Evolutionary conservation across 176 grass and related monocot genomes (phyloP), one percentile per base, ranked within the genome.

Genomic region (Aegilops umbellulata): DNA sequence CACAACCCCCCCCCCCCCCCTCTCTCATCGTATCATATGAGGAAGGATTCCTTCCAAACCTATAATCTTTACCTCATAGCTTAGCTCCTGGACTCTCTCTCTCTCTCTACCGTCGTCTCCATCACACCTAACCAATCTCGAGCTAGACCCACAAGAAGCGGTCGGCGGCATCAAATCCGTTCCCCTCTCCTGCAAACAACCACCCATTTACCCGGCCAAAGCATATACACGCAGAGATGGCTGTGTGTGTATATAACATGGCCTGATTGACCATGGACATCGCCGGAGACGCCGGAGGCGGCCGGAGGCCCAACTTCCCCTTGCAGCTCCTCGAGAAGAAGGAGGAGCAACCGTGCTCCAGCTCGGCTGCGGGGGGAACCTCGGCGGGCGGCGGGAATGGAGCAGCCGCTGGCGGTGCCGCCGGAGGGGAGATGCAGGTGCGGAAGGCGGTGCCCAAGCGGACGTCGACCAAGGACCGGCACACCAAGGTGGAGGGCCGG

Each of bases 261-360:
- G 83, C 68, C 30, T 92, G 42, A 89, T 88, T 92, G 79, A 88
- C 83, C 79, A 90, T 83, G 83, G 83, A 91, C 62, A 79, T 91
- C 69, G 85, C 91, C 77, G 85, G 85, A 72, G 93, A 89, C 38
- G 89, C 69, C 68, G 89, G 90, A 69, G 95, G 90, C 5, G 81
- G 87, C 32, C 95, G 93, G 27, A 81, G 93, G 22, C 90, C 95
- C 7, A 93, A 93, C 93, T 98, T 98, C 83, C 95, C 91, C 11
- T 81, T 95, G 31, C 93, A 95, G 76, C 93, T 95, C 15, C 89
- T 98, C 13, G 93, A 98, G 85, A 98, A 98, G 95, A 95, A 95
- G 80, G 93, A 95, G 88, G 86, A 87, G 35, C 83, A 91, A 55
- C 92, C 95, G 66, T 92, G 91, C 82, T 95, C 95, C 80, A 93